Evolutionary conservation across 164 flowering plant genomes (phyloP).

Genomic region (Protea cynaroides): DNA sequence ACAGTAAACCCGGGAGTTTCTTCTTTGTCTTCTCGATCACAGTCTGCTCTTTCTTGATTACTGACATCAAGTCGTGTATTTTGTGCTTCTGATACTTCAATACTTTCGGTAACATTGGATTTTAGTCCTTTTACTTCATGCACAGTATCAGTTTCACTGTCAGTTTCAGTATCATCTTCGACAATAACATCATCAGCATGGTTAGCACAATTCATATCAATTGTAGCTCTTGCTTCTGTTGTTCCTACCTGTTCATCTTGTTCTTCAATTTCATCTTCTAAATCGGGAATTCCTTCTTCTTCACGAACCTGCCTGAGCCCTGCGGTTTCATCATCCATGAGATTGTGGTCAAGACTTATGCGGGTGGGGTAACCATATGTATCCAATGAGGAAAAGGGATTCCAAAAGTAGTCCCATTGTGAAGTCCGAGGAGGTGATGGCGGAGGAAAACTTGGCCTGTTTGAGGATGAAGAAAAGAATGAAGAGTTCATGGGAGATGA

Average conservation of each 20-base stretch:
- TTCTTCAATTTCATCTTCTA: constrained; percentile 78
- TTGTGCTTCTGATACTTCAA: constrained; percentile 38
- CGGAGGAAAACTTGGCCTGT: constrained; percentile 56
- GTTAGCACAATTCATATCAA: constrained; percentile 15
- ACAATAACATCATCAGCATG: constrained; percentile 26
- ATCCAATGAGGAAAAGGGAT: constrained; percentile 90
- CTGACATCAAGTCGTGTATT: constrained; percentile 31
- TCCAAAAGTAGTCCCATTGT: constrained; percentile 98
- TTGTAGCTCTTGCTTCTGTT: constrained; percentile 27
- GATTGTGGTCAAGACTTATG: constrained; percentile 40
- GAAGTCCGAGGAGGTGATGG: constrained; percentile 77
- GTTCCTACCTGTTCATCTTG: constrained; percentile 18
- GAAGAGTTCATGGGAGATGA: constrained; percentile 42
- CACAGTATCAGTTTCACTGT: constrained; percentile 35
- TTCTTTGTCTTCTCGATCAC: constrained; percentile 33
- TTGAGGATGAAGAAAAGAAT: constrained; percentile 39
- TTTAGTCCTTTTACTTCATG: constrained; percentile 30
- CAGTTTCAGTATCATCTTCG: constrained; percentile 44
- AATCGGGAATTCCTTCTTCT: constrained; percentile 95
- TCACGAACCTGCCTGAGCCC: constrained; percentile 75
- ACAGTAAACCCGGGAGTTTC: constrained; percentile 86
- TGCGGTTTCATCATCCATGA: constrained; percentile 56
- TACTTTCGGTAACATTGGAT: constrained; percentile 26
- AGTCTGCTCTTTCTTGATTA: constrained; percentile 33
- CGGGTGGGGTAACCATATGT: constrained; percentile 59